Conservation (phyloP, 192 early-diverging fungal genomes). For the Gryganskiella cystojenkinii region DNA sequence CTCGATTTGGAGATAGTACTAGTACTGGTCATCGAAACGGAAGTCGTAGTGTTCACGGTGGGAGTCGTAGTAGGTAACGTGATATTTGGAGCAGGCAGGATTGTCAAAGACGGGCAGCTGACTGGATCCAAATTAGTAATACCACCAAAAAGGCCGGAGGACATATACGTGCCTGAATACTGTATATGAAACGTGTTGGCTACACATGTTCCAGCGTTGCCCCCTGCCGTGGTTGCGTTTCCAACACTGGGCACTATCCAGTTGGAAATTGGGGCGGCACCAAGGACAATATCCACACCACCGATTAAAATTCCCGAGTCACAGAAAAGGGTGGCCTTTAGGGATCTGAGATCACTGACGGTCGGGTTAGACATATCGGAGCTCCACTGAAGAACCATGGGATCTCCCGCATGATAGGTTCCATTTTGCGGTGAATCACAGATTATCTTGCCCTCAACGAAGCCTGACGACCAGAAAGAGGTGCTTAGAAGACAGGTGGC, state of each 20-base stretch:
- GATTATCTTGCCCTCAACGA: constrained; percentile 24
- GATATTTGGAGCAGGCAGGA: too few relatives aligned
- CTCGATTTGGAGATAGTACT: not conserved
- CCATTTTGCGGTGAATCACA: constrained; percentile 38
- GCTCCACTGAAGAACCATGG: constrained; percentile 30
- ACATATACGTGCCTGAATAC: constrained; percentile 18
- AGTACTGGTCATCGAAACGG: too few relatives aligned
- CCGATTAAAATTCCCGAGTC: too few relatives aligned
- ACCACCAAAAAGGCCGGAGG: too few relatives aligned
- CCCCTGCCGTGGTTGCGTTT: constrained; percentile 35
- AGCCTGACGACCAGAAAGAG: not conserved
- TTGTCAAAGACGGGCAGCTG: too few relatives aligned
- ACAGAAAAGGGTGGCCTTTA: constrained; percentile 33
- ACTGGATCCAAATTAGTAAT: too few relatives aligned
- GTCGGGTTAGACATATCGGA: constrained; percentile 17
- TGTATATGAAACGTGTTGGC: constrained; percentile 40
- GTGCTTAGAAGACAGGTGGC: not conserved
- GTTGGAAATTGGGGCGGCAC: constrained; percentile 21
- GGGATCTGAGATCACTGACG: constrained; percentile 16
- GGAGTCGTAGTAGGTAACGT: too few relatives aligned
- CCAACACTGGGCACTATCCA: constrained; percentile 42
- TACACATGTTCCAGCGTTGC: constrained; percentile 16
- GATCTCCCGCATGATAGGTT: constrained; percentile 39
- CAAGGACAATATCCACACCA: constrained; percentile 12
- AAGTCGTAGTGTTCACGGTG: too few relatives aligned